A percentile compares a stretch with the other conserved stretches of the same genome.
Conservation (phyloP, 108 stramenopile genomes). For the Conticribra guillardii region DNA sequence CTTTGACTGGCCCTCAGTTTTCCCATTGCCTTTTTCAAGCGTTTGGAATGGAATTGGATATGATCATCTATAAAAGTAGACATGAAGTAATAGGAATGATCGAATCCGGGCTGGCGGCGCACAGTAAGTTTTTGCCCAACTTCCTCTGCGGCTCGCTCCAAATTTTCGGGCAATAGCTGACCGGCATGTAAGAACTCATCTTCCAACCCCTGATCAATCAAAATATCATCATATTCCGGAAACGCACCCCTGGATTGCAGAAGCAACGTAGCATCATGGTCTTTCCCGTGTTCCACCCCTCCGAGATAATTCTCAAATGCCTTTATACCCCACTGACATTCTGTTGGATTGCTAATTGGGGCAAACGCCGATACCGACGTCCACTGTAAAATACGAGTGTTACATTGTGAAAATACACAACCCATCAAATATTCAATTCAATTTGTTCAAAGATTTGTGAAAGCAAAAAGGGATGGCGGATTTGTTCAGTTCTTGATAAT, state of each 20-base stretch:
- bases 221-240: constrained; percentile 66
- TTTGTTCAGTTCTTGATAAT: too few relatives aligned
- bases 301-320: constrained; percentile 95
- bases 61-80: constrained; percentile 87
- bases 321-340: constrained; percentile 97
- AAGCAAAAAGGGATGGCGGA: too few relatives aligned
- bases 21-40: constrained; percentile 44
- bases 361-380: constrained; percentile 88
- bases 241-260: constrained; percentile 38
- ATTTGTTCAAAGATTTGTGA: too few relatives aligned
- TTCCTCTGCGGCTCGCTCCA: constrained; percentile 63
- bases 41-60: constrained; percentile 81
- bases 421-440: too few relatives aligned
- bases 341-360: constrained; percentile 95
- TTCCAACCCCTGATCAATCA: constrained; percentile 80
- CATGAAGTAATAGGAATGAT: constrained; percentile 95
- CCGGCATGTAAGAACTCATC: constrained; percentile 69
- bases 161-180: constrained; percentile 61
- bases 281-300: constrained; percentile 73
- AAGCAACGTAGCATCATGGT: constrained; percentile 90
- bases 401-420: too few relatives aligned
- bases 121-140: constrained; percentile 71
- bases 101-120: constrained; percentile 87
- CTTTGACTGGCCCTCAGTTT: constrained; percentile 14
- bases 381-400: too few relatives aligned